Percentiles rank a stretch among this genome's conserved stretches.
These are phyloP conservation scores for Pseudognaphalium luteoalbum DNA, from an alignment of 129 eudicot species.

Conservation along the genomic window DNA sequence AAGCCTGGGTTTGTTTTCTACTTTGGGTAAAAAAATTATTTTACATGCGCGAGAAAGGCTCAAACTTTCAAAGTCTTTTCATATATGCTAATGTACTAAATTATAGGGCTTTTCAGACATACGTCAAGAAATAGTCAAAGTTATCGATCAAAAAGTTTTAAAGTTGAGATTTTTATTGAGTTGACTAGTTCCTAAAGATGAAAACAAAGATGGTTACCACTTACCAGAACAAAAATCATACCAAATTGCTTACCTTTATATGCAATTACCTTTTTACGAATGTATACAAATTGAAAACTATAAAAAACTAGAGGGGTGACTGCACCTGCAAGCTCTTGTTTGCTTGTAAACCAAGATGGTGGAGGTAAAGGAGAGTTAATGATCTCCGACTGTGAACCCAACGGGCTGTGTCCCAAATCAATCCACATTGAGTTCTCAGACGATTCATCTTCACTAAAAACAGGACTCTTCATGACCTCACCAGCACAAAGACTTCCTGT, in stretches of 20 bases:
- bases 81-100: not conserved
- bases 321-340: slow-evolving; percentile 24
- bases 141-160: not conserved
- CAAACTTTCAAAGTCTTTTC: not conserved
- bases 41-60: not conserved
- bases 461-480: slow-evolving; percentile 45
- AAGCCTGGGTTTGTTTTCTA: not conserved
- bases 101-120: not conserved
- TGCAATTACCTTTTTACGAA: not conserved
- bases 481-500: slow-evolving; percentile 34
- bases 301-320: not conserved
- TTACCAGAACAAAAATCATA: no score
- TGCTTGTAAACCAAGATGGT: slow-evolving; percentile 32
- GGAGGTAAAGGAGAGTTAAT: slow-evolving; percentile 39
- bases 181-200: not conserved
- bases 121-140: not conserved
- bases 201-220: no score
- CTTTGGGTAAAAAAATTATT: not conserved
- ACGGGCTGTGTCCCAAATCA: slow-evolving; percentile 46
- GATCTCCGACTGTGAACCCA: slow-evolving; percentile 38
- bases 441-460: slow-evolving; percentile 46
- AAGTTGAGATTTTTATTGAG: not conserved
- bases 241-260: not conserved
- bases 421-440: slow-evolving; percentile 47
- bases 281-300: not conserved